Evolutionary conservation across 2,329 filamentous ascomycete genomes (phyloP).

Genomic region (Botrytis fragariae): DNA sequence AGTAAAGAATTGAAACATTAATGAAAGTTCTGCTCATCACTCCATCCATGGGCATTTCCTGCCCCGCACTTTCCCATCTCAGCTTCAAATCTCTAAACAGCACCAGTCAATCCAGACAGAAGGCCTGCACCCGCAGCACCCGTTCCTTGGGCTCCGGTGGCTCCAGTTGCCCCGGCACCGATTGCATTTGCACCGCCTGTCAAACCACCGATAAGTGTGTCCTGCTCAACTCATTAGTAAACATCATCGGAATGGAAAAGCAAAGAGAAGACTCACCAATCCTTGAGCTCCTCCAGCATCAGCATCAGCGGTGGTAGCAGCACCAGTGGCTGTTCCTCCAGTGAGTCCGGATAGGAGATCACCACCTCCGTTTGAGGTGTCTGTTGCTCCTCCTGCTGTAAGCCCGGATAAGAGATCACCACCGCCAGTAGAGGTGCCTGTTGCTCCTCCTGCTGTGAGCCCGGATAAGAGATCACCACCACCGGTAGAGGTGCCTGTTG

Average conservation of each 20-base stretch:
- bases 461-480: not conserved
- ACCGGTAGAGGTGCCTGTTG: not conserved
- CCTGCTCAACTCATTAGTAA: not conserved
- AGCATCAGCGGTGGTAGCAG: not conserved
- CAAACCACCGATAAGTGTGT: not conserved
- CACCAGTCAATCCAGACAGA: not conserved
- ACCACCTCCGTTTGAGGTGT: not conserved
- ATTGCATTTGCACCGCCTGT: not conserved
- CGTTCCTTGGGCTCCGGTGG: not conserved
- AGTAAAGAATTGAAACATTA: not conserved
- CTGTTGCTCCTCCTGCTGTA: not conserved
- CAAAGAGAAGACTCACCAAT: not conserved
- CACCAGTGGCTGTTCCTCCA: not conserved
- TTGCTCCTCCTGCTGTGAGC: not conserved
- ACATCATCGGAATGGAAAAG: not conserved
- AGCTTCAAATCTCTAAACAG: not conserved
- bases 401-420: not conserved
- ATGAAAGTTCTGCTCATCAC: not conserved
- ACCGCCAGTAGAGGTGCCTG: not conserved
- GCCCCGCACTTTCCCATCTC: not conserved
- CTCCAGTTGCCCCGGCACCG: not conserved
- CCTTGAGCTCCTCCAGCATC: not conserved
- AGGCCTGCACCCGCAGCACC: not conserved
- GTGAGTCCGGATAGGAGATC: not conserved
- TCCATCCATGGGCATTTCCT: too few species aligned